Conservation (phyloP, 2,329 filamentous ascomycete genomes). For the Aspergillus candidus region DNA sequence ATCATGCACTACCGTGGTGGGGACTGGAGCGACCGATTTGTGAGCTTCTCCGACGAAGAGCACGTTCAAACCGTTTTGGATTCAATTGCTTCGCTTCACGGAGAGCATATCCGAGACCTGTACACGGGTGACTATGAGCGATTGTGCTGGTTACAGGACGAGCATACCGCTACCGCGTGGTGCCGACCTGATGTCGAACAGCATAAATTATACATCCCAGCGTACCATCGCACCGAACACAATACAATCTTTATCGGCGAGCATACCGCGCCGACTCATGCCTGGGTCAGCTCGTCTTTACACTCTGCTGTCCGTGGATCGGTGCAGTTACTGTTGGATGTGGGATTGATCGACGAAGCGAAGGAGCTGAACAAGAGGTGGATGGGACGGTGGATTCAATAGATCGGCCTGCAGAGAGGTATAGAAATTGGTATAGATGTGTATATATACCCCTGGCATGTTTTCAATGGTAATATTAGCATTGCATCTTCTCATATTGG, state of each 20-base stretch:
- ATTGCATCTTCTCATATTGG: no score
- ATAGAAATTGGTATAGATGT: neutral
- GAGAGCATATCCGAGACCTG: conserved; percentile 18
- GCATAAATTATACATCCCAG: conserved; percentile 30
- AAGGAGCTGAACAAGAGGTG: conserved; percentile 57
- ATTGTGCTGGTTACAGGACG: conserved; percentile 30
- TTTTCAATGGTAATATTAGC: no score
- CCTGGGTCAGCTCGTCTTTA: conserved; percentile 27
- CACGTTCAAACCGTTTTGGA: conserved; percentile 25
- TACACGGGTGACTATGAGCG: conserved; percentile 30
- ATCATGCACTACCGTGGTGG: conserved; percentile 27
- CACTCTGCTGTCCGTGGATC: conserved; percentile 26
- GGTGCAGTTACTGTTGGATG: conserved; percentile 36
- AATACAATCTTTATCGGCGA: conserved; percentile 34
- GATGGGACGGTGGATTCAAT: conserved; percentile 61
- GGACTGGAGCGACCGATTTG: conserved; percentile 28
- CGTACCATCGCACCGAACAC: conserved; percentile 29
- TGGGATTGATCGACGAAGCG: conserved; percentile 64
- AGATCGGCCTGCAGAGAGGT: neutral
- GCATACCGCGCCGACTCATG: conserved; percentile 31
- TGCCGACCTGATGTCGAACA: conserved; percentile 25
- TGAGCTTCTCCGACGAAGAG: conserved; percentile 25
- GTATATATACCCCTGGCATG: neutral
- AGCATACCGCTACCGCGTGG: conserved; percentile 25
- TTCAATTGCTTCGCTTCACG: conserved; percentile 24